A percentile compares a stretch with the other conserved stretches of the same genome.
Evolutionary conservation across 768 basidiomycete species (phyloP).

Genomic region (Boletus edulis): DNA sequence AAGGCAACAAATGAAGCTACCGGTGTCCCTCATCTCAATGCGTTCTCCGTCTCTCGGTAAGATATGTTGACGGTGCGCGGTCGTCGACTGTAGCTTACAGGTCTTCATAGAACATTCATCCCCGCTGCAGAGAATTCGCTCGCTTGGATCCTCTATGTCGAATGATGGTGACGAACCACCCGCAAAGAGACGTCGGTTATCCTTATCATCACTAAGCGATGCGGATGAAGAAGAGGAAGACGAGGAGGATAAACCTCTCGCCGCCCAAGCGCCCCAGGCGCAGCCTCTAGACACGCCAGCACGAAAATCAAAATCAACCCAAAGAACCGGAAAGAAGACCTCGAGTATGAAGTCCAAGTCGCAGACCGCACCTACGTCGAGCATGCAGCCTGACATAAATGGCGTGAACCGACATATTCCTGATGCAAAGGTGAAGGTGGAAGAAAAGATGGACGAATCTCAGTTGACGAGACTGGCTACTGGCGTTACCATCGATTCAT

Average conservation of each 20-base stretch:
- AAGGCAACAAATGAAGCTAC: constrained; percentile 65
- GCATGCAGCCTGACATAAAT: constrained; percentile 38
- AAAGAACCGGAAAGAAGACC: constrained; percentile 53
- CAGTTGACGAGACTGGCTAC: constrained; percentile 76
- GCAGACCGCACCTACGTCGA: constrained; percentile 49
- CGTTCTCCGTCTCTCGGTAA: constrained; percentile 54
- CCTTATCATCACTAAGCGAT: constrained; percentile 54
- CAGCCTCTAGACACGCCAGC: constrained; percentile 29
- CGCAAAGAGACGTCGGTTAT: constrained; percentile 52
- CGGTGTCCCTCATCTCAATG: constrained; percentile 50
- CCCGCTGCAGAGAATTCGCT: constrained; percentile 15
- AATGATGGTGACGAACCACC: constrained; percentile 46
- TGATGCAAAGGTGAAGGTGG: constrained; percentile 60
- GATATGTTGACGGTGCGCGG: constrained; percentile 9
- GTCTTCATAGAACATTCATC: constrained; percentile 25
- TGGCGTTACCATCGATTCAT: constrained; percentile 71
- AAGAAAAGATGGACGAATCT: constrained; percentile 77
- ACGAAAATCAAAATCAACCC: constrained; percentile 32
- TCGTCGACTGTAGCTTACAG: background rate
- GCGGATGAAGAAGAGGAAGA: constrained; percentile 43
- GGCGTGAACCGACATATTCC: constrained; percentile 46
- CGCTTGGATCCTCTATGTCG: constrained; percentile 42
- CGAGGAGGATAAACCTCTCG: constrained; percentile 60
- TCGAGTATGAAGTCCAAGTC: constrained; percentile 60
- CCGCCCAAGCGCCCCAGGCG: constrained; percentile 41